These are phyloP conservation scores for Astrothelium subdiscretum DNA, from an alignment of 495 filamentous ascomycete genomes.

Conservation along the genomic window DNA sequence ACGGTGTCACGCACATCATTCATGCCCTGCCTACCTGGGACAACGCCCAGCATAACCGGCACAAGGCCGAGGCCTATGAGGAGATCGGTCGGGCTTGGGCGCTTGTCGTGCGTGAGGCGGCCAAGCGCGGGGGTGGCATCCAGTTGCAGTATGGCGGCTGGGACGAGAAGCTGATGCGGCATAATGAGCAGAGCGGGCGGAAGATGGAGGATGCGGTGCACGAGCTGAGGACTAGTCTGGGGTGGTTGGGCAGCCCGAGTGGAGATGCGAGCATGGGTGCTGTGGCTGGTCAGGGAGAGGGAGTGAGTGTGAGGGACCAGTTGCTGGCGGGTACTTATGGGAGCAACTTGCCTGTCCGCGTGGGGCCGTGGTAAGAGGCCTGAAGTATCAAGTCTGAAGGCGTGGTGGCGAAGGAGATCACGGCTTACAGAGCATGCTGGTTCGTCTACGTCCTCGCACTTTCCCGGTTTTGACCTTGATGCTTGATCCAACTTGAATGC, in stretches of 20 bases:
- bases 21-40: conserved; percentile 83
- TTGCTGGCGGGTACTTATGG: conserved; percentile 17
- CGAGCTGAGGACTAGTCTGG: conserved; percentile 59
- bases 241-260: conserved; percentile 57
- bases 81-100: conserved; percentile 92
- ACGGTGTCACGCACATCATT: conserved; percentile 79
- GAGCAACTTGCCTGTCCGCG: background rate
- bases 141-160: conserved; percentile 83
- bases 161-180: conserved; percentile 79
- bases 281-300: conserved; percentile 12
- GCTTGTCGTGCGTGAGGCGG: conserved; percentile 79
- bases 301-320: conserved; percentile 15
- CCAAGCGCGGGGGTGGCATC: conserved; percentile 84
- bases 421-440: background rate
- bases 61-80: conserved; percentile 90
- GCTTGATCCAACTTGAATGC: background rate
- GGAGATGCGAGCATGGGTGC: conserved; percentile 10
- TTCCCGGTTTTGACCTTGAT: background rate
- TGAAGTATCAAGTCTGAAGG: background rate
- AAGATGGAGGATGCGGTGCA: conserved; percentile 70
- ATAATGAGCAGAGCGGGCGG: conserved; percentile 78
- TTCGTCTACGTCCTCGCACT: background rate
- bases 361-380: background rate
- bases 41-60: conserved; percentile 70
- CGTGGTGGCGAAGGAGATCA: background rate